Evolutionary conservation across 192 early-diverging fungal genomes (phyloP).

Genomic region (Gigaspora rosea): DNA sequence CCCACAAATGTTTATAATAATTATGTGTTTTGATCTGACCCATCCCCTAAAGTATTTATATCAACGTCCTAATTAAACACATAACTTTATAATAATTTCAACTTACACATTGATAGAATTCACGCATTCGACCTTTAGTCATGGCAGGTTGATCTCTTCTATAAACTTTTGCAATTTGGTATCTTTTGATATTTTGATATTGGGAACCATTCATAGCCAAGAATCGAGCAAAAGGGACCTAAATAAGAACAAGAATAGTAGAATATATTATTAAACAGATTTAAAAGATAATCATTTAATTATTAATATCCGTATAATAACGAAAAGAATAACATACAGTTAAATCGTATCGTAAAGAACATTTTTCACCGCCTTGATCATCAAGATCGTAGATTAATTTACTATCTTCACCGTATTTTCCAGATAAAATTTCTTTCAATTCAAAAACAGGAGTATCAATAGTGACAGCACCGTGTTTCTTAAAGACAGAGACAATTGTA

Average conservation of each 20-base stretch:
- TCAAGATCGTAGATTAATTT: constrained; percentile 98
- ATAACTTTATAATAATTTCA: background rate
- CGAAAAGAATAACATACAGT: constrained; percentile 58
- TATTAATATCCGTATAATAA: background rate
- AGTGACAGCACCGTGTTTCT: constrained; percentile 95
- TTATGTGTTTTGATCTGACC: too few relatives aligned
- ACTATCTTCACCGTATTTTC: constrained; percentile 98
- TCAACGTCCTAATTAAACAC: too few relatives aligned
- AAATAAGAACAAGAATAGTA: constrained; percentile 1
- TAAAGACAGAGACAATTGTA: constrained; percentile 86
- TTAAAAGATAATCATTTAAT: background rate
- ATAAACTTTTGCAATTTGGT: constrained; percentile 99
- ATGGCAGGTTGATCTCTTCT: constrained; percentile 97
- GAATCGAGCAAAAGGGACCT: constrained; percentile 93
- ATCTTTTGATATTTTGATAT: constrained; percentile 89
- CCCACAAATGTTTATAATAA: too few relatives aligned
- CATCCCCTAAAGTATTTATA: too few relatives aligned
- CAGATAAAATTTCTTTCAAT: constrained; percentile 92
- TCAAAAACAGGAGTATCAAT: constrained; percentile 99
- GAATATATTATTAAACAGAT: background rate
- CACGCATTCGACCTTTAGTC: constrained; percentile 98
- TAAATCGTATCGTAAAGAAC: constrained; percentile 94
- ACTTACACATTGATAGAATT: constrained; percentile 96
- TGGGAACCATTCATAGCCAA: constrained; percentile 88
- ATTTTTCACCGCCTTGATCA: constrained; percentile 96